Conservation (phyloP, 345 rosid genomes). For the Durio zibethinus region DNA sequence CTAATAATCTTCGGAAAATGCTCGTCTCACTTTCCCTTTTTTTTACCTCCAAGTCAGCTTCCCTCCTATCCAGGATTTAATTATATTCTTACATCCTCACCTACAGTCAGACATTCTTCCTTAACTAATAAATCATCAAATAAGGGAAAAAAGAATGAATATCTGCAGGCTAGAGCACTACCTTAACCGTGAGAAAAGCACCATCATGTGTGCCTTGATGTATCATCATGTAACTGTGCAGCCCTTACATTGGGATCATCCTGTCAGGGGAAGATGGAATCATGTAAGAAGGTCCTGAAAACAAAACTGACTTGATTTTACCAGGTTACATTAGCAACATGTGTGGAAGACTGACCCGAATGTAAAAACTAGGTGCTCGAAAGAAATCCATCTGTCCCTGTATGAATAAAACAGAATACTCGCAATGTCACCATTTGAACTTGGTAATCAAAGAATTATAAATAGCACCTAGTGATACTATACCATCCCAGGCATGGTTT, state of each 20-base stretch:
- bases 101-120: constrained; percentile 11
- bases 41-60: constrained; percentile 16
- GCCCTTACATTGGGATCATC: constrained; percentile 79
- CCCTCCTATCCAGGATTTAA: background rate
- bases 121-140: background rate
- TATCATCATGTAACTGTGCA: constrained; percentile 65
- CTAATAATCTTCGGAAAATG: background rate
- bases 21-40: constrained; percentile 9
- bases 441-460: background rate
- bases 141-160: background rate
- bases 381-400: constrained; percentile 80
- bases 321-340: background rate
- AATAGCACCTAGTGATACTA: background rate
- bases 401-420: constrained; percentile 8
- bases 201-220: constrained; percentile 61
- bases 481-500: constrained; percentile 61
- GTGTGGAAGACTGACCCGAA: constrained; percentile 47
- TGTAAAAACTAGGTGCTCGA: constrained; percentile 50
- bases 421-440: background rate
- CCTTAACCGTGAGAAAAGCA: background rate
- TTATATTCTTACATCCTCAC: constrained; percentile 7
- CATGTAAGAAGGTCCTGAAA: background rate
- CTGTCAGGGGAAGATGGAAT: constrained; percentile 29
- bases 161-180: background rate
- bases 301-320: background rate